Conservation (phyloP, 176 grass and related monocot species). For the Zea luxurians region DNA sequence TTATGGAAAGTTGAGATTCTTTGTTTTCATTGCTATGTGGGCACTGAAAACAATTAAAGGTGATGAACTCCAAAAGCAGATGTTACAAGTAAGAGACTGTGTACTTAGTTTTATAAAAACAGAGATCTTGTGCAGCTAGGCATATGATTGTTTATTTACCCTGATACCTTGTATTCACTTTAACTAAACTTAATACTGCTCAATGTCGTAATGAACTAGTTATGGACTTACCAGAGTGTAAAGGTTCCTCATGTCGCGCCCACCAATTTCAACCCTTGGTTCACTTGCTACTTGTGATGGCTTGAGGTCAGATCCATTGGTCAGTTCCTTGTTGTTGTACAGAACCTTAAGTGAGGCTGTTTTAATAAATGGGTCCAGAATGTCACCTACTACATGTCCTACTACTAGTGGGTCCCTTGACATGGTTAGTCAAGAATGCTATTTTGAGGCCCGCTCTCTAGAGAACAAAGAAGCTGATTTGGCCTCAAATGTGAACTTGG, state of each 20-base stretch:
- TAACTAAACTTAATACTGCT: constrained; percentile 8
- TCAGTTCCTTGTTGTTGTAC: constrained; percentile 82
- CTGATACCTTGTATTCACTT: background rate
- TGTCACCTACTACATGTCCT: constrained; percentile 87
- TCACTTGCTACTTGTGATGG: constrained; percentile 71
- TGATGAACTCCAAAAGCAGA: constrained; percentile 6
- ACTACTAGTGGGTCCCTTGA: constrained; percentile 91
- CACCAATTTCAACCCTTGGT: constrained; percentile 69
- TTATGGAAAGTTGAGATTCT: constrained; percentile 35
- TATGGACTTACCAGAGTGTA: constrained; percentile 86
- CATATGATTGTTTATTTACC: background rate
- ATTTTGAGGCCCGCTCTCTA: constrained; percentile 30
- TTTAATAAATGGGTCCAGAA: constrained; percentile 83
- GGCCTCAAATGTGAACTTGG: constrained; percentile 41
- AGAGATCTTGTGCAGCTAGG: constrained; percentile 2
- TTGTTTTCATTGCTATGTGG: constrained; percentile 30
- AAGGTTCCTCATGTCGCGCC: constrained; percentile 60
- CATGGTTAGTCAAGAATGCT: constrained; percentile 47
- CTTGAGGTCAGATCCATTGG: constrained; percentile 85
- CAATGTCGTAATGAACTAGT: constrained; percentile 25
- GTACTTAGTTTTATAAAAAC: constrained; percentile 16
- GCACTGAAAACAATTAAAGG: constrained; percentile 32
- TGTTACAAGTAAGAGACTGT: constrained; percentile 16
- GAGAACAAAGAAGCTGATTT: constrained; percentile 30
- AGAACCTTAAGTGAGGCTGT: constrained; percentile 68